Conservation (phyloP, 768 basidiomycete species). For the Pulveroboletus sp. region DNA sequence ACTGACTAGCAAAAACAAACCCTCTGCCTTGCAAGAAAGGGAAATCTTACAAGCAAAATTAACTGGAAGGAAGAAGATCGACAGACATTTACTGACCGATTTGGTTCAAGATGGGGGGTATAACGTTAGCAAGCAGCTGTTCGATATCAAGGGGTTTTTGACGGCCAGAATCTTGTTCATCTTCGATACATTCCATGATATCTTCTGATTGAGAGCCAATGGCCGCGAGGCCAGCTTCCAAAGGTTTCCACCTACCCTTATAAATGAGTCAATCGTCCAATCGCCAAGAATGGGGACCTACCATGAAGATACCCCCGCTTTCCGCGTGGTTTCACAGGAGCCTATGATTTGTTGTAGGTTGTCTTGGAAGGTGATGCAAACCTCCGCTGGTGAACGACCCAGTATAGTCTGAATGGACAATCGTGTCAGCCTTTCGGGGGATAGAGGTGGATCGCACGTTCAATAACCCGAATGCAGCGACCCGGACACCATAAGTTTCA, state of each 20-base stretch:
- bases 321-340: conserved; percentile 52
- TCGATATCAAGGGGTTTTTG: conserved; percentile 73
- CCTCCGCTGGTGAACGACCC: conserved; percentile 49
- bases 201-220: conserved; percentile 78
- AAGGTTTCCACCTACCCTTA: conserved; percentile 75
- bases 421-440: conserved; percentile 1
- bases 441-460: conserved; percentile 42
- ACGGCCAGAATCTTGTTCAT: conserved; percentile 62
- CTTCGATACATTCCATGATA: conserved; percentile 71
- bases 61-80: neutral
- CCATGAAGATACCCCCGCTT: conserved; percentile 62
- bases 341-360: conserved; percentile 52
- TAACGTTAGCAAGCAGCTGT: conserved; percentile 66
- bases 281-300: conserved; percentile 25
- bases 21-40: conserved; percentile 94
- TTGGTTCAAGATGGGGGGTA: conserved; percentile 71
- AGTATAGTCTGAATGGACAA: conserved; percentile 46
- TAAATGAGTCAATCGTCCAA: conserved; percentile 2
- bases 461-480: conserved; percentile 81
- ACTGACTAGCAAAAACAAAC: conserved; percentile 93
- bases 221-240: conserved; percentile 81
- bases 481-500: conserved; percentile 73
- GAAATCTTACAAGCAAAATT: conserved; percentile 45
- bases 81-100: conserved; percentile 48
- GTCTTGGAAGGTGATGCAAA: conserved; percentile 50